Conservation (phyloP, 805 yeast genomes). For the Wickerhamomyces tratensis region DNA sequence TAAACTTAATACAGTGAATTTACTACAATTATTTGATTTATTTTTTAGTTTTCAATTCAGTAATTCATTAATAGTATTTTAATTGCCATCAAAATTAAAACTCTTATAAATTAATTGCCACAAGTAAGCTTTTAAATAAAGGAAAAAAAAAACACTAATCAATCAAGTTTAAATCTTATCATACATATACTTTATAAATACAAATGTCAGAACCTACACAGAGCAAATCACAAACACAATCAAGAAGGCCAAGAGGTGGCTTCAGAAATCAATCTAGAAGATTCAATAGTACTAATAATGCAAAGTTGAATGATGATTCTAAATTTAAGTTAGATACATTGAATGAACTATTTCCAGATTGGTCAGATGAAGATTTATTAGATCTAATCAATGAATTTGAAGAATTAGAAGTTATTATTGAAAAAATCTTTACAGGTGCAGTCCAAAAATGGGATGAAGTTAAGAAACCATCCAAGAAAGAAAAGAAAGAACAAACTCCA, state of each 20-base stretch:
- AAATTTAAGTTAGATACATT: slow-evolving; percentile 42
- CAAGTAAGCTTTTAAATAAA: too few relatives aligned
- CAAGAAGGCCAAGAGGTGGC: slow-evolving; percentile 20
- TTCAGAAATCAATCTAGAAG: slow-evolving; percentile 39
- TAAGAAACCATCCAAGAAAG: slow-evolving; percentile 52
- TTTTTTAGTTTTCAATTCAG: too few relatives aligned
- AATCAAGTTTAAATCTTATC: too few relatives aligned
- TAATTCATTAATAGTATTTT: too few relatives aligned
- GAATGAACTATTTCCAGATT: slow-evolving; percentile 86
- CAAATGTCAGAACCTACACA: slow-evolving; percentile 10
- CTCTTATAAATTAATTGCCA: too few relatives aligned
- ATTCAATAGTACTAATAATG: slow-evolving; percentile 18
- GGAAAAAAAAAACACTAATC: too few relatives aligned
- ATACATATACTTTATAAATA: too few relatives aligned
- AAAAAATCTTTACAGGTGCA: slow-evolving; percentile 82
- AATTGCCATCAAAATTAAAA: too few relatives aligned
- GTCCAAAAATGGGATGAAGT: slow-evolving; percentile 94
- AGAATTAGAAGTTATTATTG: slow-evolving; percentile 73
- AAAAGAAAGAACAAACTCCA: slow-evolving; percentile 28
- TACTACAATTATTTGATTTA: too few relatives aligned
- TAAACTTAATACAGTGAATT: too few relatives aligned
- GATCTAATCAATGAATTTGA: slow-evolving; percentile 68
- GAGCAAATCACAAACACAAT: slow-evolving; percentile 4
- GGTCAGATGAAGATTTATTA: slow-evolving; percentile 79
- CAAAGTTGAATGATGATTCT: slow-evolving; percentile 21